A percentile compares a stretch with the other conserved stretches of the same genome.
These are phyloP conservation scores for Ceratobasidium sp. DNA, from an alignment of 1,284 basidiomycete species.

Conservation along the genomic window DNA sequence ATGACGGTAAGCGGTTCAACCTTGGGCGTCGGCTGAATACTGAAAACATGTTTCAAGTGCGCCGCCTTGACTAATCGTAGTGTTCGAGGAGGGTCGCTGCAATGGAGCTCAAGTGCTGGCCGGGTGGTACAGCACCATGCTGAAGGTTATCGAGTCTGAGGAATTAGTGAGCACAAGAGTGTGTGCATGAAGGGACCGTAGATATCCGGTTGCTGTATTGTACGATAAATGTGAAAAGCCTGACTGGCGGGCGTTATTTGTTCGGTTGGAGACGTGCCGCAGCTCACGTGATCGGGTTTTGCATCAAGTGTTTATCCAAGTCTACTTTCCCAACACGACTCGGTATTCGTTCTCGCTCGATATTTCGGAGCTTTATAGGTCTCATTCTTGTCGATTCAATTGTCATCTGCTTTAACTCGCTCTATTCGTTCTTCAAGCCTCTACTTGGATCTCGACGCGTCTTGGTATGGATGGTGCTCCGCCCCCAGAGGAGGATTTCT, in stretches of 20 bases:
- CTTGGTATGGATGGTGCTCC: slow-evolving; percentile 81
- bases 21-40: slow-evolving; percentile 39
- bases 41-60: slow-evolving; percentile 52
- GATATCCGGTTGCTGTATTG: no score
- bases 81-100: no score
- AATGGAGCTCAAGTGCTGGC: no score
- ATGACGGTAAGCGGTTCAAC: slow-evolving; percentile 48
- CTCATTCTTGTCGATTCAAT: not conserved
- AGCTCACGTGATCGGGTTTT: slow-evolving; percentile 24
- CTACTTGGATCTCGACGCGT: slow-evolving; percentile 26
- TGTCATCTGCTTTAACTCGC: not conserved
- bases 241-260: not conserved
- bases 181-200: no score
- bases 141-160: no score
- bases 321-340: slow-evolving; percentile 31
- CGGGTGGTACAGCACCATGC: no score
- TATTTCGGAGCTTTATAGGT: not conserved
- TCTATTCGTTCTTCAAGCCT: not conserved
- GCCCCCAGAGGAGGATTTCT: slow-evolving; percentile 93
- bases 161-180: no score
- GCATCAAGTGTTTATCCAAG: slow-evolving; percentile 30
- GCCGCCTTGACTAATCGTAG: slow-evolving; percentile 61
- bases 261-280: not conserved
- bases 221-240: not conserved
- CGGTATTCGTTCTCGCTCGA: slow-evolving; percentile 4